phyloP scores from a whole-genome alignment of 345 rosid genomes.

The Brassica carinata region DNA sequence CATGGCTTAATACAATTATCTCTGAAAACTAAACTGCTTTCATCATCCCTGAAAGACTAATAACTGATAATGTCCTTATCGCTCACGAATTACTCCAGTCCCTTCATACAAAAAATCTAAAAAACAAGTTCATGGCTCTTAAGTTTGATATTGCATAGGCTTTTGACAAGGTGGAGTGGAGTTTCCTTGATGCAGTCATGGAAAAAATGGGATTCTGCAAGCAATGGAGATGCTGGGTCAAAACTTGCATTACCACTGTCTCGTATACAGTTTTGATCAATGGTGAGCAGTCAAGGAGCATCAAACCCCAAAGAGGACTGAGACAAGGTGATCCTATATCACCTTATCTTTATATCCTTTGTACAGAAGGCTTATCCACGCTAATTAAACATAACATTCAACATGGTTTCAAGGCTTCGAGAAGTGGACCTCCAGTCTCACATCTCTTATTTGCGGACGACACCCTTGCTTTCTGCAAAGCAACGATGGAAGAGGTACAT shows the following conservation, averaged over 20 bases:
- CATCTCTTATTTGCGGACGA: neutral
- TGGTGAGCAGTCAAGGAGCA: neutral
- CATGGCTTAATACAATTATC: neutral
- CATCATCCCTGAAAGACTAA: neutral
- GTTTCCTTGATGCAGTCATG: neutral
- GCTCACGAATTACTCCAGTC: neutral
- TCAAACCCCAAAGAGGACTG: too few species aligned
- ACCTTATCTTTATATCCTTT: too few species aligned
- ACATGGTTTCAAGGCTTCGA: neutral
- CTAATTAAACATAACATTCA: too few species aligned
- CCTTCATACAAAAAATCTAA: neutral
- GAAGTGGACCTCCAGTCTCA: neutral
- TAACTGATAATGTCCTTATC: neutral
- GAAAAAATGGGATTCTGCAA: neutral
- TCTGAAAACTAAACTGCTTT: neutral
- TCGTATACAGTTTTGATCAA: too few species aligned
- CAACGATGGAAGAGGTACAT: neutral
- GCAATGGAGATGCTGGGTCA: neutral
- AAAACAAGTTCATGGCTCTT: neutral
- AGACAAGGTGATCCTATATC: too few species aligned
- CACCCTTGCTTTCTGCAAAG: neutral
- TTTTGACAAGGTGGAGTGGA: neutral
- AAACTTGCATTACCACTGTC: neutral
- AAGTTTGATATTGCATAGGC: neutral
- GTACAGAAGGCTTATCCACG: neutral